Conservation (phyloP, 2,329 filamentous ascomycete species). For the Fusarium neocosmosporiellum region DNA sequence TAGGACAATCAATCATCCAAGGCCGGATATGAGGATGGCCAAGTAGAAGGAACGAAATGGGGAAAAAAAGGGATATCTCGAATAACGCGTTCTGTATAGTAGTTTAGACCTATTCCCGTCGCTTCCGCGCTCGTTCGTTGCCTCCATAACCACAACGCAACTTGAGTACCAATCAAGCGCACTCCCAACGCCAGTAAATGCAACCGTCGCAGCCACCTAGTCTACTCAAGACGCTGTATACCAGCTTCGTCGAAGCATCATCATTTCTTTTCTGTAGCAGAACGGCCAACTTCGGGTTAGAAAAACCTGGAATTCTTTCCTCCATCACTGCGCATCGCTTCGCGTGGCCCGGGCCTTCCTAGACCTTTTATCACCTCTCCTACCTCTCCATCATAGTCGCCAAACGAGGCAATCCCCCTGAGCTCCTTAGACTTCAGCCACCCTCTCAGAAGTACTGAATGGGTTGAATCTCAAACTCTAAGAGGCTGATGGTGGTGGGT, state of each 20-base stretch:
- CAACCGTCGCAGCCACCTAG: slow-evolving; percentile 17
- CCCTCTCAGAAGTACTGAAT: neutral
- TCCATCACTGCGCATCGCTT: neutral
- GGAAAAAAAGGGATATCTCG: slow-evolving; percentile 13
- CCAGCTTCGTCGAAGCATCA: slow-evolving; percentile 7
- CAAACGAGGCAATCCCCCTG: neutral
- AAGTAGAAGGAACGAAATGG: neutral
- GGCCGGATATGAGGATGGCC: slow-evolving; percentile 13
- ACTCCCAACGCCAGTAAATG: slow-evolving; percentile 34
- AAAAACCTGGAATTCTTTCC: neutral
- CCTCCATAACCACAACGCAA: neutral
- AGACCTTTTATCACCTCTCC: neutral
- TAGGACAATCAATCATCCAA: slow-evolving; percentile 36
- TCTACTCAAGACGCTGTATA: slow-evolving; percentile 8
- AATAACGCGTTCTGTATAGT: slow-evolving; percentile 20
- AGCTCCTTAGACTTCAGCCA: neutral
- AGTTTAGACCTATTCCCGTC: slow-evolving; percentile 16
- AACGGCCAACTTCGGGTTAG: neutral
- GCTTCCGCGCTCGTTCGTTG: slow-evolving; percentile 5
- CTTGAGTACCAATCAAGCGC: neutral
- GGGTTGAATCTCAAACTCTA: slow-evolving; percentile 19
- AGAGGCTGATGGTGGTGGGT: slow-evolving; percentile 40
- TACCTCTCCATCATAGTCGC: neutral
- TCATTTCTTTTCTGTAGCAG: slow-evolving; percentile 1
- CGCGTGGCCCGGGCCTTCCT: neutral